Evolutionary conservation across 495 filamentous ascomycete genomes (phyloP).

Genomic region (Hypoxylon lenormandii): DNA sequence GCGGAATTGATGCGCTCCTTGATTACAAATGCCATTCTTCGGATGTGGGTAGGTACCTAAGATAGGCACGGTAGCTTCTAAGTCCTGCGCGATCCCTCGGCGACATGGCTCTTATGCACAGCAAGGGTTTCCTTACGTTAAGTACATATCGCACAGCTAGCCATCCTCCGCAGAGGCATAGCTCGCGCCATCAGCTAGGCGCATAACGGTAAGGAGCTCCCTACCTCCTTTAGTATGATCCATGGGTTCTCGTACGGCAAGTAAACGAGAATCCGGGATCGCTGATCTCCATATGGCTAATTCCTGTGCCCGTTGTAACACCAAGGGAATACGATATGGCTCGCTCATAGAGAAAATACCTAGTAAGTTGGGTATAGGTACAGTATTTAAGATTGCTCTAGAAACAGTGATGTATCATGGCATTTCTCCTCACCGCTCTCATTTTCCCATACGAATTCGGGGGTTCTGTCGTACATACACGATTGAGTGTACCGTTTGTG

Average conservation of each 20-base stretch:
- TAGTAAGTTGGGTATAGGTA: too few species aligned
- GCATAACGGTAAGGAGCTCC: background rate
- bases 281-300: background rate
- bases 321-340: background rate
- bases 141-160: slow-evolving; percentile 2
- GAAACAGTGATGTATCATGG: too few species aligned
- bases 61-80: background rate
- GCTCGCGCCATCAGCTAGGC: background rate
- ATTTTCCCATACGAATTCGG: too few species aligned
- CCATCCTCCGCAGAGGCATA: background rate
- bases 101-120: slow-evolving; percentile 13
- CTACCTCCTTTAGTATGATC: background rate
- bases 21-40: background rate
- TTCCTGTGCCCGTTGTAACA: background rate
- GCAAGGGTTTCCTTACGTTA: background rate
- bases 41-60: background rate
- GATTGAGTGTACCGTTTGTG: background rate
- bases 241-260: background rate
- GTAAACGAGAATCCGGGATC: background rate
- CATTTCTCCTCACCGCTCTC: too few species aligned
- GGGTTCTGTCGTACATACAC: background rate
- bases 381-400: too few species aligned
- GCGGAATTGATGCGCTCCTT: background rate
- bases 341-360: background rate
- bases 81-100: slow-evolving; percentile 14